phyloP scores from a whole-genome alignment of 805 yeast genomes.

The Hanseniaspora vineae region DNA sequence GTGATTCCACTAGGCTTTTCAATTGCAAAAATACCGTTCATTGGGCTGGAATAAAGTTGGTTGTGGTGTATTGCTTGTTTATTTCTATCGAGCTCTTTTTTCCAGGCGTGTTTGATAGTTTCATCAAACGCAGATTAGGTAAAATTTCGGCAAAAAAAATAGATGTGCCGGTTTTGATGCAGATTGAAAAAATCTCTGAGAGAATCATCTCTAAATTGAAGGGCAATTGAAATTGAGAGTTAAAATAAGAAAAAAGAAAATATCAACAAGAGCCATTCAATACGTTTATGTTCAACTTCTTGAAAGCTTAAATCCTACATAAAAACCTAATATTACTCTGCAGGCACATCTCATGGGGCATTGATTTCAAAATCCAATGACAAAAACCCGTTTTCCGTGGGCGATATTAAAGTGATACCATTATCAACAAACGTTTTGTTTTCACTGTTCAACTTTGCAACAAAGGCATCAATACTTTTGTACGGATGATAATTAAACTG shows the following conservation, averaged over 20 bases:
- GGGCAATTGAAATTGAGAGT: no score
- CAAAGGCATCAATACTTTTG: conserved; percentile 30
- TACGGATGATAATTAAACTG: conserved; percentile 18
- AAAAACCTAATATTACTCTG: not conserved
- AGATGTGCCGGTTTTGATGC: no score
- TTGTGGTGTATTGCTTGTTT: not conserved
- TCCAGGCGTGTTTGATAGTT: conserved; percentile 8
- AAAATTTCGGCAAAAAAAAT: no score
- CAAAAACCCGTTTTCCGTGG: conserved; percentile 39
- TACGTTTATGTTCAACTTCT: no score
- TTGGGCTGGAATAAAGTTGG: conserved; percentile 13
- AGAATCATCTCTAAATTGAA: no score
- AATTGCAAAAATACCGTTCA: conserved; percentile 92
- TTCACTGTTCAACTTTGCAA: conserved; percentile 22
- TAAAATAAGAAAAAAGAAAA: no score
- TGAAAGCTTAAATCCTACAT: not conserved
- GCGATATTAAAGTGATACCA: conserved; percentile 33
- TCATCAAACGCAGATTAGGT: not conserved
- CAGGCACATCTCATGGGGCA: not conserved
- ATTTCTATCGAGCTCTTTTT: conserved; percentile 7
- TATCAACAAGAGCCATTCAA: no score
- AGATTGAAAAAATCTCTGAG: no score
- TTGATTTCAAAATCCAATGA: conserved; percentile 25
- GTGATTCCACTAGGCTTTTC: conserved; percentile 80
- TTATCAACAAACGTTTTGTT: conserved; percentile 8